Evolutionary conservation across 2,329 filamentous ascomycete species (phyloP), one percentile per base, ranked within the genome.

Genomic region (Fusarium mundagurra): DNA sequence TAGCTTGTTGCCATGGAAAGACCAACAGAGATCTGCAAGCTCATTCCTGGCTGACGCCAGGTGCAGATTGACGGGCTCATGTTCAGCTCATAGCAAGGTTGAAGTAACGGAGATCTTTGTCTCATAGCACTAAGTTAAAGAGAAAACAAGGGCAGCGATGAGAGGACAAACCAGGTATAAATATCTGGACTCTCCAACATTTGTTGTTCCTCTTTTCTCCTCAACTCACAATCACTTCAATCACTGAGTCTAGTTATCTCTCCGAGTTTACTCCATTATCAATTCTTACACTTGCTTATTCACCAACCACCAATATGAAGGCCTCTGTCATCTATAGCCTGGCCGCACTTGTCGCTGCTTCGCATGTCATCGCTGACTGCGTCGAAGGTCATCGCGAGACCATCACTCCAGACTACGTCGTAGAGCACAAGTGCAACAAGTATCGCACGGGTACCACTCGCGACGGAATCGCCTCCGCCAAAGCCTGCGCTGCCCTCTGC

Each of bases 131-230:
- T 16, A 10, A 6, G 48, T 20, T 6, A 6, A 11, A 27, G 8
- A 36, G 12, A 20, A 33, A 34, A 53, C n/a, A 14, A 36, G 31
- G 22, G 11, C 12, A 5, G 16, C 5, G 16, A 24, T 18, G n/a
- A 34, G 12, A 24, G 31, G 9, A 18, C 4, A 20, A 24, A 8
- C 8, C 17, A 10, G 12, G 6, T 16, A 27, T 51, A 51, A 34
- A 12, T 34, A 51, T 18, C n/a, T 3, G 8, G 17, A 18, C 31
- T 24, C 1, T 7, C 17, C 22, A 5, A 5, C 13, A 18, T 27
- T 45, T 3, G 16, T 1, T 10, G 1, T 18, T 13, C 2, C 7
- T 1, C 8, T 50, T 12, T 50, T n/a, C 22, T 50, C 14, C 17
- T 33, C 10, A 33, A 17, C 22, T n/a, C 22, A 50, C 14, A 50